phyloP scores from a whole-genome alignment of 2,329 filamentous ascomycete genomes.

The Talaromyces sp. region DNA sequence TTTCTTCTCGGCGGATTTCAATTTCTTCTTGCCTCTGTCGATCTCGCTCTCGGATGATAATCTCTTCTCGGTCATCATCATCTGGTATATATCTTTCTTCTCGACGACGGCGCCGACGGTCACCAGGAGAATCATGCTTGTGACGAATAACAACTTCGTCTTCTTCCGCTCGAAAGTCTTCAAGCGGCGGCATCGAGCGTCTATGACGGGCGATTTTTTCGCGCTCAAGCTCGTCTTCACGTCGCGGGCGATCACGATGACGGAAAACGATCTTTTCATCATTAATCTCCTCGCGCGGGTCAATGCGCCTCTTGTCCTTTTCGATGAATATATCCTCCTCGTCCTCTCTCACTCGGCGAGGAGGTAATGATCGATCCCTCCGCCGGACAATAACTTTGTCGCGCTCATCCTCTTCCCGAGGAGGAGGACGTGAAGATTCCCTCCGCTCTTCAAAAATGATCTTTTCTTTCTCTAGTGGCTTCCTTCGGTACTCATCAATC shows the following conservation, averaged over 20 bases:
- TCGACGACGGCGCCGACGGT: conserved; percentile 3
- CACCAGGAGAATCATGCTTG: conserved; percentile 1
- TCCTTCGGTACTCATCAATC: conserved; percentile 22
- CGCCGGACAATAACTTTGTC: conserved; percentile 38
- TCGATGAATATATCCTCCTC: conserved; percentile 15
- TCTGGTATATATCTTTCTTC: conserved; percentile 1
- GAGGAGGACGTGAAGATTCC: conserved; percentile 19
- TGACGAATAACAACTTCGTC: conserved; percentile 16
- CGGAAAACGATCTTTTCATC: conserved; percentile 14
- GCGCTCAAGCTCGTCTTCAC: conserved; percentile 9
- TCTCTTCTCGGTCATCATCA: conserved; percentile 14
- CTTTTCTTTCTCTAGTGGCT: conserved; percentile 22
- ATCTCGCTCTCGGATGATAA: conserved; percentile 13
- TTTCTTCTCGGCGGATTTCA: conserved; percentile 12
- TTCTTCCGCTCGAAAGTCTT: conserved; percentile 16
- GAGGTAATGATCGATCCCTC: conserved; percentile 26
- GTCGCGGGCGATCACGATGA: not conserved
- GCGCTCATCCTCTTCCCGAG: conserved; percentile 24
- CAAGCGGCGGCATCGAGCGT: conserved; percentile 17
- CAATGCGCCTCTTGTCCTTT: conserved; percentile 19
- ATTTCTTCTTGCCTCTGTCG: conserved; percentile 18
- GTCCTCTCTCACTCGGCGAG: conserved; percentile 9
- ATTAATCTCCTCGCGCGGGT: conserved; percentile 5
- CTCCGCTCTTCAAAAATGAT: conserved; percentile 18
- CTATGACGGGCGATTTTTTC: conserved; percentile 7